Conservation (phyloP, 495 filamentous ascomycete species). For the Trichoderma asperelloides region DNA sequence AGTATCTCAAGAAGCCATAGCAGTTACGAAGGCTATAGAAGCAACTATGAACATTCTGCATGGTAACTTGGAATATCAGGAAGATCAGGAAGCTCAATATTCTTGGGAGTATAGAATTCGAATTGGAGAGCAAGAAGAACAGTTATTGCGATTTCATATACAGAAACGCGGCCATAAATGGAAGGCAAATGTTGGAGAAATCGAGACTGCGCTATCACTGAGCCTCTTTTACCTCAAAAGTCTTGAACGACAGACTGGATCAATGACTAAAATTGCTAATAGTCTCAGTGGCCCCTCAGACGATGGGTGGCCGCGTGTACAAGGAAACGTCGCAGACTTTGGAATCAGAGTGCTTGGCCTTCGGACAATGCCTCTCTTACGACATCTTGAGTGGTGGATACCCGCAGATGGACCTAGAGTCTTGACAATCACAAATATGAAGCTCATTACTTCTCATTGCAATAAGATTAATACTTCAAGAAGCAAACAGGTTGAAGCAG, state of each 20-base stretch:
- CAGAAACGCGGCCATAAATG: neutral
- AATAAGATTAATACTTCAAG: neutral
- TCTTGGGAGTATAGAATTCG: neutral
- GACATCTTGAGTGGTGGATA: conserved; percentile 6
- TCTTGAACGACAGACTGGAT: neutral
- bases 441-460: neutral
- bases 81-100: no score
- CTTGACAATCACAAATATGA: neutral
- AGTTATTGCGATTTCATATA: neutral
- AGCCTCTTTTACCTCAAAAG: conserved; percentile 6
- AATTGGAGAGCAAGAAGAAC: neutral
- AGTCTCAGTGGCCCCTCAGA: neutral
- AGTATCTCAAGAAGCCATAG: conserved; percentile 9
- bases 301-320: neutral
- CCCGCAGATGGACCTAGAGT: neutral
- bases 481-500: neutral
- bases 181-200: conserved; percentile 8
- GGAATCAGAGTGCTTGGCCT: neutral
- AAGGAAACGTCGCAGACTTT: neutral
- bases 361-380: neutral
- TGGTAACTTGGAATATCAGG: neutral
- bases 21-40: conserved; percentile 11
- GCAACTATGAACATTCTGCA: conserved; percentile 12
- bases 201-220: neutral
- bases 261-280: neutral